These are phyloP conservation scores for Colletotrichum noveboracense DNA, from an alignment of 2,329 filamentous ascomycete genomes.

Conservation along the genomic window DNA sequence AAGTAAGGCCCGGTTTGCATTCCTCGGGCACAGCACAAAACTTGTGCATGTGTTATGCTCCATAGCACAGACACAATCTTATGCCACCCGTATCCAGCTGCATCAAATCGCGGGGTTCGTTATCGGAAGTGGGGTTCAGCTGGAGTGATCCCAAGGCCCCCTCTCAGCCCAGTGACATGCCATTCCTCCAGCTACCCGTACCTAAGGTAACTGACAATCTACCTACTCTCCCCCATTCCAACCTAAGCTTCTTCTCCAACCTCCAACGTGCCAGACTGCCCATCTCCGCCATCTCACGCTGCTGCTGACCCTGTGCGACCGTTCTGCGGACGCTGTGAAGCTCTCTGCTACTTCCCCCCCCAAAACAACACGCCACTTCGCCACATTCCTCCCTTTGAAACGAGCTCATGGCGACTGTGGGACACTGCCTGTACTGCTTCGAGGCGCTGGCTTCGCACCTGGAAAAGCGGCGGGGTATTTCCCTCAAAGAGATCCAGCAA, in stretches of 20 bases:
- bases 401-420: slow-evolving; percentile 75
- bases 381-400: background rate
- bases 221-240: background rate
- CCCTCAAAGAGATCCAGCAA: slow-evolving; percentile 71
- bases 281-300: background rate
- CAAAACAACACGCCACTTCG: background rate
- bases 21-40: background rate
- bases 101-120: slow-evolving; percentile 19
- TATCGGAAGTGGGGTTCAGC: slow-evolving; percentile 11
- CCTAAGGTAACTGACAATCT: background rate
- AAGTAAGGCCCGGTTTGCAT: background rate
- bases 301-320: background rate
- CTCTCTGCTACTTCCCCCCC: background rate
- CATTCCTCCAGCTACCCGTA: background rate
- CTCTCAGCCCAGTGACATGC: background rate
- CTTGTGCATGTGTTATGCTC: background rate
- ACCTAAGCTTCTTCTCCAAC: background rate
- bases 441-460: slow-evolving; percentile 82
- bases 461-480: slow-evolving; percentile 69
- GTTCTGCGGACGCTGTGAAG: slow-evolving; percentile 2
- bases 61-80: background rate
- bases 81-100: background rate
- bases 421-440: slow-evolving; percentile 94
- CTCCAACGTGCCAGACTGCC: background rate
- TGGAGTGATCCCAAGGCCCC: background rate